These are phyloP conservation scores for Cystobasidiopsis lactophilus DNA, from an alignment of 768 basidiomycete genomes.

Conservation along the genomic window DNA sequence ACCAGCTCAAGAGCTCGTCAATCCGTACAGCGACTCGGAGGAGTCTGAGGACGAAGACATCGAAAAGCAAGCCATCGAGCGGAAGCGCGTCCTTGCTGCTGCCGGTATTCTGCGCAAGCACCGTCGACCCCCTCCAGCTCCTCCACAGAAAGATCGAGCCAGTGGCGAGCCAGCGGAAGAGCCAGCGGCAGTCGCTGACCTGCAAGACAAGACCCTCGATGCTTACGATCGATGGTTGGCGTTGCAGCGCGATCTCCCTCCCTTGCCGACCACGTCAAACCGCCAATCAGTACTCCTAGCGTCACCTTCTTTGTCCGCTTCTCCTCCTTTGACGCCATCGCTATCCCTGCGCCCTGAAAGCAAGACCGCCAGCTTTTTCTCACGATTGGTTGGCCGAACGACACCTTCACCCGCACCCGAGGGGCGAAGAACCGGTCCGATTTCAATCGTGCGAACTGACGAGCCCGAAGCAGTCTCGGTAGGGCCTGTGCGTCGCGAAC, in stretches of 20 bases:
- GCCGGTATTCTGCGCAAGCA: constrained; percentile 40
- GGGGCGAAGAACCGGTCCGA: too few species aligned
- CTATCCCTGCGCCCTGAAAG: not conserved
- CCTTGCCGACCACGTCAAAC: not conserved
- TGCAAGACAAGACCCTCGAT: not conserved
- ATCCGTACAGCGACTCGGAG: not conserved
- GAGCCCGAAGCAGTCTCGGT: not conserved
- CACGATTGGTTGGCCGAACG: not conserved
- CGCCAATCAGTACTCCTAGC: not conserved
- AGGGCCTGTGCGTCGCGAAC: not conserved
- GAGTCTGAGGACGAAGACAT: constrained; percentile 10
- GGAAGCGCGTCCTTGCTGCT: constrained; percentile 62
- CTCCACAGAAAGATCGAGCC: not conserved
- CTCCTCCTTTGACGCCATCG: not conserved
- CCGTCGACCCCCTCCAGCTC: constrained; percentile 3
- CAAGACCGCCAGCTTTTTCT: not conserved
- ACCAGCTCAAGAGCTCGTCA: too few species aligned
- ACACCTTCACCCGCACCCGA: not conserved
- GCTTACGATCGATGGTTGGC: constrained; percentile 1
- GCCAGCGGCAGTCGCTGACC: not conserved
- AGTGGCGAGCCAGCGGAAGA: not conserved
- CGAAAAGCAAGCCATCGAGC: constrained; percentile 41
- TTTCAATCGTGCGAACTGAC: not conserved
- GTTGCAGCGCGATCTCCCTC: not conserved
- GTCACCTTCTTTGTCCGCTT: not conserved